Evolutionary conservation across 1,139 yeast genomes (phyloP), one percentile per base, ranked within the genome.

Genomic region (Suhomyces kunorum): DNA sequence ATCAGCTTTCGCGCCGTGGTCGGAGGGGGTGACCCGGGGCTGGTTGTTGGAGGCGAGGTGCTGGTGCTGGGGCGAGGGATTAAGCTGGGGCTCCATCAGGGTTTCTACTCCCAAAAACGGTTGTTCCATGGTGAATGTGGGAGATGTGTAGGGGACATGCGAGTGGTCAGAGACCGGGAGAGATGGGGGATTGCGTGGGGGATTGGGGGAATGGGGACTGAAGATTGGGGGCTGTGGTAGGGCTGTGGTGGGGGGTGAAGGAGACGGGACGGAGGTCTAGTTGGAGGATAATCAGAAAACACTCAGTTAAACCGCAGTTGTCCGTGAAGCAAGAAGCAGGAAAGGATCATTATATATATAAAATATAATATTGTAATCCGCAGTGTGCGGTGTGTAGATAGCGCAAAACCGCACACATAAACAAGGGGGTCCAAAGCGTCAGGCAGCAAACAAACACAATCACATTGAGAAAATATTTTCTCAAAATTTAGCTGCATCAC

Each of bases 31-130:
- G 20, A 36, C 36, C 15, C 44, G 29, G 3, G 45, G 42, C 27
- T 42, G 44, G 22, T 29, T 38, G 24, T 20, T 31, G 34, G 24
- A 33, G n/a, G 32, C 14, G 23, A 24, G 17, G 34, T 42, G 48
- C 11, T 37, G 40, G 26, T 32, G 47, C 18, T 47, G 49, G 13
- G 47, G 46, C 20, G 43, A 36, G 22, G 35, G 38, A 38, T 47
- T 48, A 28, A 55, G 43, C 43, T 53, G 60, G 26, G 56, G 52
- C 34, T 59, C 65, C 43, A 61, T 48, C 34, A 48, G 59, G 32
- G 58, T 48, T 35, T 63, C 70, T 31, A 59, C 66, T 24, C 59
- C 53, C 43, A 63, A 56, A 53, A 57, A 64, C 46, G 59, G 68
- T 46, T 64, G 71, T 45, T 66, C 71, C 71, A 65, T 64, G 28